Conservation (phyloP, 2,329 filamentous ascomycete genomes). For the Claviceps quebecensis region DNA sequence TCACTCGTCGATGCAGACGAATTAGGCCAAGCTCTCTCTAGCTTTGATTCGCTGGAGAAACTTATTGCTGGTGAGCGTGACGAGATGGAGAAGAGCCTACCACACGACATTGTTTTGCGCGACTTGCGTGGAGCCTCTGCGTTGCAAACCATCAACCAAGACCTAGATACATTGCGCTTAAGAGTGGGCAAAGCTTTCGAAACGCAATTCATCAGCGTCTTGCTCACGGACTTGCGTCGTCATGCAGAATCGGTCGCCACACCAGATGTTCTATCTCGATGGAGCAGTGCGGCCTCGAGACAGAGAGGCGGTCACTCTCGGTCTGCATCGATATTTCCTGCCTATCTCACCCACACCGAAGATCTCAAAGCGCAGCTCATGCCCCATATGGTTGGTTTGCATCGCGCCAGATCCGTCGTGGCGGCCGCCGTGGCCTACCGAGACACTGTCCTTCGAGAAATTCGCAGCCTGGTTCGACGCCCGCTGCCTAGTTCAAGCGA, state of each 20-base stretch:
- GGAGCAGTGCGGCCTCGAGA: slow-evolving; percentile 65
- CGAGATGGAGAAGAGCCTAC: slow-evolving; percentile 15
- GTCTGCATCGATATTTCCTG: slow-evolving; percentile 55
- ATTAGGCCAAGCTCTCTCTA: slow-evolving; percentile 64
- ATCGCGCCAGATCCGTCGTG: slow-evolving; percentile 64
- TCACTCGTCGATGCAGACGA: slow-evolving; percentile 70
- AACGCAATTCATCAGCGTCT: slow-evolving; percentile 58
- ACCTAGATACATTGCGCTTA: slow-evolving; percentile 60
- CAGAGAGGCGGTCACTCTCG: slow-evolving; percentile 53
- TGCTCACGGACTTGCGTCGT: slow-evolving; percentile 66
- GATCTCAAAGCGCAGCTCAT: slow-evolving; percentile 57
- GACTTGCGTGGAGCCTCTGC: slow-evolving; percentile 69
- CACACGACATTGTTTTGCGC: slow-evolving; percentile 28
- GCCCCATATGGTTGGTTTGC: slow-evolving; percentile 62
- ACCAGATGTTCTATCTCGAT: slow-evolving; percentile 66
- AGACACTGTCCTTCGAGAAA: slow-evolving; percentile 70
- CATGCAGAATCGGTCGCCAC: slow-evolving; percentile 62
- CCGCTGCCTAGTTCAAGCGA: slow-evolving; percentile 87
- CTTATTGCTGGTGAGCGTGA: slow-evolving; percentile 62
- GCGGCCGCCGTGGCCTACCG: slow-evolving; percentile 74
- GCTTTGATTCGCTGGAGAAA: slow-evolving; percentile 63
- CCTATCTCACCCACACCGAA: slow-evolving; percentile 63
- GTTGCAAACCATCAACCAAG: slow-evolving; percentile 64
- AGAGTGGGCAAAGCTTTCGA: slow-evolving; percentile 84
- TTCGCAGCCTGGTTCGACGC: slow-evolving; percentile 69